phyloP scores from a whole-genome alignment of 2,329 filamentous ascomycete species.

The Diaporthe vexans region DNA sequence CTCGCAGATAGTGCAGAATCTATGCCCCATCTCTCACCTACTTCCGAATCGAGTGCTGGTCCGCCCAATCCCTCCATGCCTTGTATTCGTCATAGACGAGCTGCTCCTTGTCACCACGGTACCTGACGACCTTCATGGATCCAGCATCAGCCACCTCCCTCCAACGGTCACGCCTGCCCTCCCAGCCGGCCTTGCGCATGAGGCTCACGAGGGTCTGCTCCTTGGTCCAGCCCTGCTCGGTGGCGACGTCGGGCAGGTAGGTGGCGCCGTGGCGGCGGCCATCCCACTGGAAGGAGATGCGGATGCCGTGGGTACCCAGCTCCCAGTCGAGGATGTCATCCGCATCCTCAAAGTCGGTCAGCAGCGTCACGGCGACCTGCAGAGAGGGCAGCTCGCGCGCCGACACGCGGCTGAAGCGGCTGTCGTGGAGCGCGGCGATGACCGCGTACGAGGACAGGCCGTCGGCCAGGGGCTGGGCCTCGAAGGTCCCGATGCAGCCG shows the following conservation, averaged over 20 bases:
- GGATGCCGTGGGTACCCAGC: slow-evolving; percentile 86
- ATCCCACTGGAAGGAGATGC: slow-evolving; percentile 85
- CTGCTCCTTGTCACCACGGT: slow-evolving; percentile 85
- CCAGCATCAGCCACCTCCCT: slow-evolving; percentile 72
- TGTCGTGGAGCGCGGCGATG: slow-evolving; percentile 79
- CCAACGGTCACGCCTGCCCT: slow-evolving; percentile 84
- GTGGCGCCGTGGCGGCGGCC: slow-evolving; percentile 84
- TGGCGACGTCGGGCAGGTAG: slow-evolving; percentile 91
- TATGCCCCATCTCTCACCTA: neutral
- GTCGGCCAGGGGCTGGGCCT: slow-evolving; percentile 77
- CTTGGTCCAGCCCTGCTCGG: slow-evolving; percentile 94
- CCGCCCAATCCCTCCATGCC: slow-evolving; percentile 83
- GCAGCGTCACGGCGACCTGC: slow-evolving; percentile 81
- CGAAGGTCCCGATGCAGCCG: slow-evolving; percentile 97
- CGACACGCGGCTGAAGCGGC: slow-evolving; percentile 71
- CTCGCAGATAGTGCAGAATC: neutral
- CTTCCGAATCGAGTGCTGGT: slow-evolving; percentile 47
- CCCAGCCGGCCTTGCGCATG: slow-evolving; percentile 96
- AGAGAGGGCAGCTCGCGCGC: slow-evolving; percentile 68
- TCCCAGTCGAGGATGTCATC: slow-evolving; percentile 85
- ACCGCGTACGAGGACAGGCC: slow-evolving; percentile 86
- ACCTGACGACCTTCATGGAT: slow-evolving; percentile 80
- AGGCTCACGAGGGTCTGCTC: slow-evolving; percentile 91
- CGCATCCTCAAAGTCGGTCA: slow-evolving; percentile 87
- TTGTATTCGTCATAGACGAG: slow-evolving; percentile 81